These are phyloP conservation scores for Musa itinerans DNA, from an alignment of 176 grass and related monocot genomes.

Conservation along the genomic window DNA sequence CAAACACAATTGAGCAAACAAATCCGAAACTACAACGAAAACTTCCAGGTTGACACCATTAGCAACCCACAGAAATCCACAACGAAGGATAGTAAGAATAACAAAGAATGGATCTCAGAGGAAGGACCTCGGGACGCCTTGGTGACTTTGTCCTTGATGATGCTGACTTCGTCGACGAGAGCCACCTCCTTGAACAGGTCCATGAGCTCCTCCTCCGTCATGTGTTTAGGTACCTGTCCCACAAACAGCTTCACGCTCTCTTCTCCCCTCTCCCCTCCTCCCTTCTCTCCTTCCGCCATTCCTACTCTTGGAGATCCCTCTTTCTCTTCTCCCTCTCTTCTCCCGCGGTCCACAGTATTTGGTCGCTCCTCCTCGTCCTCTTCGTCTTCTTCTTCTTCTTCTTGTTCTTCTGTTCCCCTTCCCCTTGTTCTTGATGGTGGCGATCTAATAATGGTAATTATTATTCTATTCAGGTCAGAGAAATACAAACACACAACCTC, in stretches of 20 bases:
- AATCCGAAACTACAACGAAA: too few relatives aligned
- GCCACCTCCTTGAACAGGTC: slow-evolving; percentile 76
- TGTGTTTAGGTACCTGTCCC: slow-evolving; percentile 73
- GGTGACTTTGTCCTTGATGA: slow-evolving; percentile 91
- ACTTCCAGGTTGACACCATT: too few relatives aligned
- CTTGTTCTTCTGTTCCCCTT: background rate
- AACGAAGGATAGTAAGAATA: background rate
- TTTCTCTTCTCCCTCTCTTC: background rate
- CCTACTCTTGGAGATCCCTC: background rate
- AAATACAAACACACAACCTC: background rate
- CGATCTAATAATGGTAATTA: slow-evolving; percentile 8
- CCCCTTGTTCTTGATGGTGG: background rate
- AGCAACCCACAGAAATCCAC: background rate
- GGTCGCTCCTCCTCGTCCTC: background rate
- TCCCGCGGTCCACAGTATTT: background rate
- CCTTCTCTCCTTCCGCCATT: background rate
- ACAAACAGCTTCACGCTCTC: slow-evolving; percentile 79
- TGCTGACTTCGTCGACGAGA: slow-evolving; percentile 84
- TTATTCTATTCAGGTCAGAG: background rate
- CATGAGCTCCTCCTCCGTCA: slow-evolving; percentile 58
- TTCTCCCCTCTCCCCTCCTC: slow-evolving; percentile 20
- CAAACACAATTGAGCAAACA: too few relatives aligned
- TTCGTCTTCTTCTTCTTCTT: background rate
- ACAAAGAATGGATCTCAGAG: slow-evolving; percentile 47
- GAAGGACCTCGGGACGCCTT: slow-evolving; percentile 74